phyloP scores from a whole-genome alignment of 768 basidiomycete species.

The Termitomyces bulborhizus region DNA sequence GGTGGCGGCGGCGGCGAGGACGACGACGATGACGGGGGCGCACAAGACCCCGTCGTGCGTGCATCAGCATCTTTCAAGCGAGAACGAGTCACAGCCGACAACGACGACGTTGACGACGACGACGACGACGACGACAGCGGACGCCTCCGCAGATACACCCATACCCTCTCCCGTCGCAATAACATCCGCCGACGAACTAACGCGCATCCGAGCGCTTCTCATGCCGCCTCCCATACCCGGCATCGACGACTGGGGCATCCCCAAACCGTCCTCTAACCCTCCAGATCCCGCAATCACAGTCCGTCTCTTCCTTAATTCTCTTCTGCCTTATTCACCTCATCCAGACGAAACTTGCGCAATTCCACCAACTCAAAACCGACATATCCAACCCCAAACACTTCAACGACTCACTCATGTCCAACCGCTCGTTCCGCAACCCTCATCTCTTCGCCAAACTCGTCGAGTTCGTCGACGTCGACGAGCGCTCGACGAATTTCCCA shows the following conservation, averaged over 20 bases:
- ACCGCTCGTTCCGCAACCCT: slow-evolving; percentile 91
- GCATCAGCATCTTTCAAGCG: slow-evolving; percentile 36
- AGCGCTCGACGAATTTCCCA: slow-evolving; percentile 81
- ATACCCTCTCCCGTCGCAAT: slow-evolving; percentile 13
- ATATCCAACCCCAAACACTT: slow-evolving; percentile 72
- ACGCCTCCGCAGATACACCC: slow-evolving; percentile 4
- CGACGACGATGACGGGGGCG: slow-evolving; percentile 4
- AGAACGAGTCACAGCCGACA: slow-evolving; percentile 19
- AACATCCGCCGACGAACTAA: slow-evolving; percentile 35
- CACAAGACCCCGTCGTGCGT: too few relatives aligned
- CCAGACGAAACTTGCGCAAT: slow-evolving; percentile 78
- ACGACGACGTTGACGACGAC: not conserved
- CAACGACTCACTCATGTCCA: slow-evolving; percentile 92
- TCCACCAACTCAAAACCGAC: slow-evolving; percentile 65
- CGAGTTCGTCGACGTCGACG: slow-evolving; percentile 89
- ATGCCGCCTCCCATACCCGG: slow-evolving; percentile 61
- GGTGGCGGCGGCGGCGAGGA: slow-evolving; percentile 33
- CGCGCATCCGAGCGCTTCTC: slow-evolving; percentile 48
- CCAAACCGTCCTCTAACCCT: slow-evolving; percentile 43
- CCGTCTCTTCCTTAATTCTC: too few relatives aligned
- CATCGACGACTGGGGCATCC: slow-evolving; percentile 73
- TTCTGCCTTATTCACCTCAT: too few relatives aligned
- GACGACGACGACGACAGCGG: slow-evolving; percentile 14
- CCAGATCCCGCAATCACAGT: slow-evolving; percentile 55
- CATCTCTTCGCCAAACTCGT: slow-evolving; percentile 95